Base-by-base conservation (phyloP, 2,329 filamentous ascomycete species). In the Monilinia fructigena region DNA sequence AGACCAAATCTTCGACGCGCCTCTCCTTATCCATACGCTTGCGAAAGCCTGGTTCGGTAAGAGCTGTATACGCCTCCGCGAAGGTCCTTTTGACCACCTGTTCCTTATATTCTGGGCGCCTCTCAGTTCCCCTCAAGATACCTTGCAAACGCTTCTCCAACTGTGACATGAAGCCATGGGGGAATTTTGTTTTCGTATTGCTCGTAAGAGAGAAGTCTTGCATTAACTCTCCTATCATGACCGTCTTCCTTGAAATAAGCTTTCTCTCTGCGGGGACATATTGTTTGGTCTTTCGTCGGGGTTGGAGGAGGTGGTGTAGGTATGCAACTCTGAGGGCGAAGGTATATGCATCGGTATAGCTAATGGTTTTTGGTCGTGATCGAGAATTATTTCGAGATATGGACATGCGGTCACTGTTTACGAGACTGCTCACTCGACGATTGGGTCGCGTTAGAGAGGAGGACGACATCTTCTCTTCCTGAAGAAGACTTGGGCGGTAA, bases 11-110 rank as follows among this genome's bases (percentile, higher is more conserved):
- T 78, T 99, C 95, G 28, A 96, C 89, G 75, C 94, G 89, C 69
- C 94, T 86, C 77, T 97, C 94, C 79, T 96, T 96, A 75, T 97
- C 93, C 82, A 97, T 92, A 67, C 88, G 89, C 80, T 93, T 96
- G 72, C 92, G 89, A 75, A 97, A 97, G 55, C 86, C 88, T 69
- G 89, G 88, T 69, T 96, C 92, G 72, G 94, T 97, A 77, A 99
- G 91, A 66, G 92, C 90, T 67, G 94, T 97, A 76, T 97, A 89
- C 70, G 97, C 97, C 71, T 92, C 91, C 65, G 92, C 95, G 80
- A 99, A 99, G 2, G 92, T 96, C 69, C 94, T 86, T 80, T 97
- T 97, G 70, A 99, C 89, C 35, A 89, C 82, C n/a, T 91, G 83
- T 80, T 99, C 95, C 75, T 90, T 91, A 79, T 90, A 99, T 74